Conservation (phyloP, 768 basidiomycete genomes). For the Termitomyces sp. region DNA sequence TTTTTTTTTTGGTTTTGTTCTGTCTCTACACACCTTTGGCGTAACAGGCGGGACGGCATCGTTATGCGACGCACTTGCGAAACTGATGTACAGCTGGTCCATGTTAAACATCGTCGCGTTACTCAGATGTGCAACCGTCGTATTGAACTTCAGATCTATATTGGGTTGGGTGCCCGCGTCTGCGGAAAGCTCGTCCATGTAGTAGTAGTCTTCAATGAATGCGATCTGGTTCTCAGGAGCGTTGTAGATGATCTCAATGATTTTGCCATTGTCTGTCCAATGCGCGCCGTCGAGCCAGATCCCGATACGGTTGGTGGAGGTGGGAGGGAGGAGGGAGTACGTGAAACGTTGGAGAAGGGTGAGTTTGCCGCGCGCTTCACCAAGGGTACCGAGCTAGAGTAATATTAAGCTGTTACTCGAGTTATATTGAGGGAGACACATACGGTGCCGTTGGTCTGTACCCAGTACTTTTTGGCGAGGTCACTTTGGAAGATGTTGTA, state of each 20-base stretch:
- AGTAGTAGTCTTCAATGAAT: constrained; percentile 46
- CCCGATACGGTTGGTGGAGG: constrained; percentile 34
- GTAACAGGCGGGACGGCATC: constrained; percentile 27
- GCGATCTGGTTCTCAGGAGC: constrained; percentile 28
- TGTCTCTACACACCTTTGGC: constrained; percentile 32
- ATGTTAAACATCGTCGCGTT: constrained; percentile 32
- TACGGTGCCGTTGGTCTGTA: constrained; percentile 37
- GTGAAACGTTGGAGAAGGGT: constrained; percentile 45
- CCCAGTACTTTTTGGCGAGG: constrained; percentile 39
- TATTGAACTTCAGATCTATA: constrained; percentile 38
- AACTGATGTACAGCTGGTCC: constrained; percentile 43
- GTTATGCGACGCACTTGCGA: constrained; percentile 39
- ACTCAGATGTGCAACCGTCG: constrained; percentile 32
- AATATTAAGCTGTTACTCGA: too few species aligned
- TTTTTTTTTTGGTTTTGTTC: too few species aligned
- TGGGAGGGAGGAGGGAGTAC: constrained; percentile 33
- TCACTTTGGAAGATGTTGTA: constrained; percentile 33
- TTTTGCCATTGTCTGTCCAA: constrained; percentile 46
- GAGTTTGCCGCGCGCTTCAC: constrained; percentile 46
- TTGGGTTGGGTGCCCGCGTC: constrained; percentile 30
- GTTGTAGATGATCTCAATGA: constrained; percentile 41
- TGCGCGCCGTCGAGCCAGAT: constrained; percentile 35
- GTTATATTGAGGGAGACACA: background rate
- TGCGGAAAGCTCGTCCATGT: constrained; percentile 24
- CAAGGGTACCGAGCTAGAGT: constrained; percentile 39